phyloP scores from a whole-genome alignment of 179 eudicot species.

The Gypsophila paniculata region DNA sequence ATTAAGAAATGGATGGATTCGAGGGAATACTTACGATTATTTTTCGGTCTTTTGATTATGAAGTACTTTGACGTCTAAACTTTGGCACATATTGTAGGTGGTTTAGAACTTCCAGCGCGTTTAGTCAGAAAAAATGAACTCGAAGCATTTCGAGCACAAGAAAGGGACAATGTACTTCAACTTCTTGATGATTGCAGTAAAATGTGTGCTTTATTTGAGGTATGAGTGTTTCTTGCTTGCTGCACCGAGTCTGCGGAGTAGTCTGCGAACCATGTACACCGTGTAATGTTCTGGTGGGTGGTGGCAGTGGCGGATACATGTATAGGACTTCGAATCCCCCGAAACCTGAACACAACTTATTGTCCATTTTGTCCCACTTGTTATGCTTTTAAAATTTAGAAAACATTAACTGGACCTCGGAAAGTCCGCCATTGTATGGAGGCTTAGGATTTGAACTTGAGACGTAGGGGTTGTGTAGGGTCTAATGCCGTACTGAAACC shows the following conservation, averaged over 20 bases:
- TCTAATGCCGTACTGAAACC: too few species aligned
- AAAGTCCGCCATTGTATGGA: not conserved
- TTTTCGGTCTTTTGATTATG: not conserved
- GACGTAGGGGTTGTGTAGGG: too few species aligned
- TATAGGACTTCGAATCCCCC: too few species aligned
- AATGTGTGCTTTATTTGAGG: conserved; percentile 18
- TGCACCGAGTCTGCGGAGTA: too few species aligned
- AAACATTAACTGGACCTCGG: too few species aligned
- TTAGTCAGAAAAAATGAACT: conserved; percentile 7
- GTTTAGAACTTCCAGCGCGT: not conserved
- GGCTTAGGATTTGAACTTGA: too few species aligned
- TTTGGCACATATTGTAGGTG: conserved; percentile 8
- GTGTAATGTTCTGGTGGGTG: not conserved
- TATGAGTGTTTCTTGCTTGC: not conserved
- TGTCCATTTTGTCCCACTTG: too few species aligned
- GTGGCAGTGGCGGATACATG: not conserved
- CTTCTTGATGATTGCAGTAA: conserved; percentile 19
- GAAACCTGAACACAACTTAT: too few species aligned
- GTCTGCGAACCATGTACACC: too few species aligned
- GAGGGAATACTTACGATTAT: not conserved
- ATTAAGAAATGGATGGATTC: too few species aligned
- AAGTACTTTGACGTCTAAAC: not conserved
- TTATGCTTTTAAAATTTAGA: too few species aligned
- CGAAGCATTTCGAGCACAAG: conserved; percentile 15
- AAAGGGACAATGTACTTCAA: conserved; percentile 13